Evolutionary conservation across 257 asterid species (phyloP), one percentile per base, ranked within the genome.

Genomic region (Petrea volubilis): DNA sequence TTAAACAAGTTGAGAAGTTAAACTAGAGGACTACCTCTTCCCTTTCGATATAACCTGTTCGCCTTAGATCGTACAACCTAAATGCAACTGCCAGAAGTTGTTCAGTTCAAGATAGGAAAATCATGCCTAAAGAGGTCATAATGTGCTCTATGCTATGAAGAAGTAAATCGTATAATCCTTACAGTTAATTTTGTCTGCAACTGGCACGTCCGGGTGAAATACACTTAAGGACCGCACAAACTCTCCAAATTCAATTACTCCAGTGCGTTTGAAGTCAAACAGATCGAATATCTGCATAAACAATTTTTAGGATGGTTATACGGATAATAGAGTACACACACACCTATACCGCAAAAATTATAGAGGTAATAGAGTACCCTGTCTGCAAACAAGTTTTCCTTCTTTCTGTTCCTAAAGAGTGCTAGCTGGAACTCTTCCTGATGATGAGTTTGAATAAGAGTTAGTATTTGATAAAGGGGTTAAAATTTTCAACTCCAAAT

Each of bases 401-500:
- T 79, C 74, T 79, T 79, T 71, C 47, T 64, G 75, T 81, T 84
- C 79, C 83, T 75, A 56, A 88, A 86, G 51, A 88, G 82, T 11
- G 96, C 92, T 44, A 88, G 75, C 82, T 82, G 90, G 74, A 88
- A 84, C 40, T 88, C 96, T 78, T 88, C 96, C 96, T 88, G 81
- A 57, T 10, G 64, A 64, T 51, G 1, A 67, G 1, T 31, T 75
- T 20, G 40, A 67, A 66, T 4, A 47, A 14, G 12, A 6, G 46
- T 40, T 40, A 10, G 13, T 7, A 38, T 4, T 0, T 34, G 9
- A 34, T 4, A 0, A 10, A 13, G 49, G 15, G 13, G 15, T 7
- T 7, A 7, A 41, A 1, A 7, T 7, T 41, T 41, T 13, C 38
- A 33, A 33, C 38, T 33, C 38, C 38, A 33, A 33, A 33, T 33